Evolutionary conservation across 495 filamentous ascomycete species (phyloP).

Genomic region (Rhizodiscina lignyota): DNA sequence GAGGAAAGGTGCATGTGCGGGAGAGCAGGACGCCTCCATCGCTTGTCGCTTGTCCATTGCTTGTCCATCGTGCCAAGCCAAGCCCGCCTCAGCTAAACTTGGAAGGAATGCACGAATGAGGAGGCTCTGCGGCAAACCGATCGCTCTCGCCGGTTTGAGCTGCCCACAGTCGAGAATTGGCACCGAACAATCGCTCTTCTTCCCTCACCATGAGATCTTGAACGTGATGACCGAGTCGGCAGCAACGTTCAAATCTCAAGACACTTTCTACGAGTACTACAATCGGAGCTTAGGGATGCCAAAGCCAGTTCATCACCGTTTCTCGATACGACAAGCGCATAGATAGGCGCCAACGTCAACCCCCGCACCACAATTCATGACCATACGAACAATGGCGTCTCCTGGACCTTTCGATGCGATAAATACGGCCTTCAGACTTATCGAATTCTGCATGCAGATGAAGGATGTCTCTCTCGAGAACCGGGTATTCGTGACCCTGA

Average conservation of each 20-base stretch:
- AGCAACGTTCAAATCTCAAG: not conserved
- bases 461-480: constrained; percentile 12
- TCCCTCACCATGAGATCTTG: too few species aligned
- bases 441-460: constrained; percentile 11
- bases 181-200: too few species aligned
- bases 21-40: too few species aligned
- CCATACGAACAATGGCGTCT: constrained; percentile 4
- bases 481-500: constrained; percentile 13
- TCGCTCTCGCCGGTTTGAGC: too few species aligned
- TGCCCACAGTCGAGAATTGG: too few species aligned
- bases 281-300: not conserved
- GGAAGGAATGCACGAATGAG: too few species aligned
- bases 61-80: too few species aligned
- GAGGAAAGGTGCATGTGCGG: too few species aligned
- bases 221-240: not conserved
- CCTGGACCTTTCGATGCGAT: constrained; percentile 9
- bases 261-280: not conserved
- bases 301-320: not conserved
- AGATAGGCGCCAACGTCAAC: not conserved
- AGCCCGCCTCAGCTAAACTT: too few species aligned
- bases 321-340: not conserved
- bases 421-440: constrained; percentile 14
- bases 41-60: too few species aligned
- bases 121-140: too few species aligned
- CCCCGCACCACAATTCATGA: not conserved